These are phyloP conservation scores for Cruciata laevipes DNA, from an alignment of 257 asterid genomes.

Conservation along the genomic window DNA sequence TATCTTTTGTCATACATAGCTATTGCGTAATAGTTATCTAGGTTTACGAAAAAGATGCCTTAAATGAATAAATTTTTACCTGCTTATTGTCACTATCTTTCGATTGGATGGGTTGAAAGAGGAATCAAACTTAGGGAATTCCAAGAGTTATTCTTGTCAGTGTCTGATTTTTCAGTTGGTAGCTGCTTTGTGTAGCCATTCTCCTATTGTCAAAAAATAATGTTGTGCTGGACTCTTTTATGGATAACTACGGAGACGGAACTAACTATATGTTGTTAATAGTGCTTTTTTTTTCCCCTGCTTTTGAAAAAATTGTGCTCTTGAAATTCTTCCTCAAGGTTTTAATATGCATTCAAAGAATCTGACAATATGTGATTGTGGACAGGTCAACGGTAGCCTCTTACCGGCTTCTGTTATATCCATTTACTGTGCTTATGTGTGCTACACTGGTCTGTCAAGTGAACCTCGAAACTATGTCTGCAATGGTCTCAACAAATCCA, in stretches of 20 bases:
- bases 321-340: background rate
- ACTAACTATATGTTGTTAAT: background rate
- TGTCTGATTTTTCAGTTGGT: background rate
- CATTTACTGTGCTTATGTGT: constrained; percentile 82
- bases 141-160: background rate
- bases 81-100: background rate
- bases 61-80: background rate
- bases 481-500: constrained; percentile 82
- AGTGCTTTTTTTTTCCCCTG: background rate
- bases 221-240: background rate
- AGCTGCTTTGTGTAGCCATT: background rate
- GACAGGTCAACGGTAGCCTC: constrained; percentile 93
- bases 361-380: constrained; percentile 6
- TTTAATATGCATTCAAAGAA: background rate
- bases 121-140: background rate
- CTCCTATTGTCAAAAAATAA: background rate
- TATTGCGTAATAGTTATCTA: background rate
- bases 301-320: background rate
- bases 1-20: too few species aligned
- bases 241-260: background rate
- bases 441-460: constrained; percentile 87
- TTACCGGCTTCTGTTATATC: constrained; percentile 97
- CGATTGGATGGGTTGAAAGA: background rate
- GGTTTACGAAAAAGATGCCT: background rate
- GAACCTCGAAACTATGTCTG: constrained; percentile 86